Base-by-base conservation (phyloP, 2,329 filamentous ascomycete genomes). In the Fusarium sp. region DNA sequence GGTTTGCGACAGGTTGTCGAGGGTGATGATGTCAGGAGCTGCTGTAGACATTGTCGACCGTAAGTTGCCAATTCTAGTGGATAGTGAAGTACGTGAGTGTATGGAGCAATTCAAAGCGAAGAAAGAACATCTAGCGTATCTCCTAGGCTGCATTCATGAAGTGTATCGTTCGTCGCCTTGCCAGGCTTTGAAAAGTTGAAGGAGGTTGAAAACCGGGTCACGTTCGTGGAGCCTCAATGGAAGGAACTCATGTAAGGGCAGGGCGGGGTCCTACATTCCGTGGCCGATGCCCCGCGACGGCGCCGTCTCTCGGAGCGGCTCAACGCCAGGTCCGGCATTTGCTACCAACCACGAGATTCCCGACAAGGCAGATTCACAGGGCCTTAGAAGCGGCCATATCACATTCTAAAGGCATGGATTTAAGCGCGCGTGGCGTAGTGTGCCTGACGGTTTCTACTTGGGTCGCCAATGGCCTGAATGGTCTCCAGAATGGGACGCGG, bases 1-100 rank as follows among this genome's bases (percentile, higher is more conserved):
- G 77, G 83, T 86, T 44, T 85, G 78, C 69, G 82, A 77, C 67
- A 88, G 83, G 75, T 89, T 88, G 20, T 87, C 85, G 69, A 90
- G 84, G 6, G 85, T 88, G 64, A 90, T 81, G 71, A 87, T 80
- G 75, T 86, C 82, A 36, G 83, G 79, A 38, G 79, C 40, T 55
- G 67, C 57, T 22, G 64, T 66, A 36, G 78, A 63, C 81, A 84
- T 83, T 67, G 40, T 72, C 4, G 36, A 38, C 29, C 60, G 29
- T 29, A 31, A 31, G 56, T 53, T 38, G 12, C 22, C 14, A 40
- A 49, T 17, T n/a, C 49, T 22, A 5, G 40, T 20, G 29, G 35
- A 33, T 14, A 42, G 27, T 17, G 27, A 17, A n/a, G 24, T 8
- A 31, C 7, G 49, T 11, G 27, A 29, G 27, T 53, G 11, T 31